Base-by-base conservation (phyloP, 768 basidiomycete species). In the Royoungia palumana region DNA sequence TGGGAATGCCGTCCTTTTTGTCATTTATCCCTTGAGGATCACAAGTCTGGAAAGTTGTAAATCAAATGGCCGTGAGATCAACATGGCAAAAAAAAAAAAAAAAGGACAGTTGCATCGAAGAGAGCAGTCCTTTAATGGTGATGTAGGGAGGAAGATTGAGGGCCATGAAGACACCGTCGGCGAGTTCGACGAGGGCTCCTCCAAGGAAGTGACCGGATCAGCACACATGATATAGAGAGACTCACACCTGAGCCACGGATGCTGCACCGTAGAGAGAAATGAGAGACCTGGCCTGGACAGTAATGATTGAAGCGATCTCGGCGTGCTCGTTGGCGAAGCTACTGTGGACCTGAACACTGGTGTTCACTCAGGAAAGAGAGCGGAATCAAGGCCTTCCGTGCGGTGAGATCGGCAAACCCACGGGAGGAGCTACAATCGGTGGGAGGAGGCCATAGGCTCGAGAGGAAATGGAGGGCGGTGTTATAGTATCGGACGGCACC, bases 251-350 rank as follows among this genome's bases (percentile, higher is more conserved):
- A 13, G 73, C 73, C 21, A 81, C 74, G 14, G 62, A 69, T 6
- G 64, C 67, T 0, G 73, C 68, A 17, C 69, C 67, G 40, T 71
- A 68, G 1, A 57, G 32, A 9, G 64, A 56, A 52, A 82, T 64
- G 4, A 78, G 60, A 8, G 53, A 58, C 40, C 72, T 69, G 24
- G 77, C 74, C 36, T 76, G 72, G 2, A 66, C 48, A 21, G 82
- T 66, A 35, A 82, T 76, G 16, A 62, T 53, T 1, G 59, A 28
- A 0, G 79, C 80, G 1, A 75, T 80, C 47, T 66, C 46, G 2
- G 77, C 73, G 35, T 83, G 82, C 41, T 72, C 72, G 34, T 73
- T 59, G 2, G 74, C 69, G 61, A 83, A 85, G 5, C 83, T 82
- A 32, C 71, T 67, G 55, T 80, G 83, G 16, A 76, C 80, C 47